phyloP scores from a whole-genome alignment of 2,329 filamentous ascomycete genomes.

The Ascomycota sp. region DNA sequence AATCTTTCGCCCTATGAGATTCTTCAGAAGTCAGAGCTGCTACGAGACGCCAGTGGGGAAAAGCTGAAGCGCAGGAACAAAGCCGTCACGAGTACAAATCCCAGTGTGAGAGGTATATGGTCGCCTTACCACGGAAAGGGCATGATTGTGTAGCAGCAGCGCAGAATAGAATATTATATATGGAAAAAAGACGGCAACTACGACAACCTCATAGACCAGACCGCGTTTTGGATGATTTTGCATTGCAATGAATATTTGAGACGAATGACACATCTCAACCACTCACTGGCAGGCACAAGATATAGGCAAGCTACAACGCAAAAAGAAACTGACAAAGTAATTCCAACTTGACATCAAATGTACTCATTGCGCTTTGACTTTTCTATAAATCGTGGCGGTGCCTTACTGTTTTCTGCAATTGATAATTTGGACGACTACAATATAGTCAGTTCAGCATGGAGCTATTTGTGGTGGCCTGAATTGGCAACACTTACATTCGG shows the following conservation, averaged over 20 bases:
- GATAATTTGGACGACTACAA: conserved; percentile 34
- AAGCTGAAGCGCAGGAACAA: conserved; percentile 43
- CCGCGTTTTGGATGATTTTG: too few relatives aligned
- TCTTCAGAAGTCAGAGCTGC: conserved; percentile 50
- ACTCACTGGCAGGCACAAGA: too few relatives aligned
- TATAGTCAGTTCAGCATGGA: not conserved
- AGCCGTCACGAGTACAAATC: conserved; percentile 39
- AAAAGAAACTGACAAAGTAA: too few relatives aligned
- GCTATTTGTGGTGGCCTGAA: not conserved
- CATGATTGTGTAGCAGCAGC: conserved; percentile 21
- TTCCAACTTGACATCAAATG: too few relatives aligned
- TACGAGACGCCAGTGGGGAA: conserved; percentile 55
- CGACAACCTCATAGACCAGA: not conserved
- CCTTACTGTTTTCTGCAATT: conserved; percentile 27
- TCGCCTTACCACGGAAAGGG: conserved; percentile 44
- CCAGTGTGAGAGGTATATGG: conserved; percentile 48
- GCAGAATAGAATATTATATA: not conserved
- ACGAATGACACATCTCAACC: too few relatives aligned
- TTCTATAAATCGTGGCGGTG: not conserved
- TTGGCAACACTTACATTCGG: conserved; percentile 45
- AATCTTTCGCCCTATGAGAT: conserved; percentile 68
- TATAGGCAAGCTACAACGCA: too few relatives aligned
- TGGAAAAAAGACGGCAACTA: not conserved
- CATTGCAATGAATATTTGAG: too few relatives aligned
- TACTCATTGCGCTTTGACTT: not conserved